phyloP scores from a whole-genome alignment of 2,329 filamentous ascomycete species.

The Clonostachys sp. region DNA sequence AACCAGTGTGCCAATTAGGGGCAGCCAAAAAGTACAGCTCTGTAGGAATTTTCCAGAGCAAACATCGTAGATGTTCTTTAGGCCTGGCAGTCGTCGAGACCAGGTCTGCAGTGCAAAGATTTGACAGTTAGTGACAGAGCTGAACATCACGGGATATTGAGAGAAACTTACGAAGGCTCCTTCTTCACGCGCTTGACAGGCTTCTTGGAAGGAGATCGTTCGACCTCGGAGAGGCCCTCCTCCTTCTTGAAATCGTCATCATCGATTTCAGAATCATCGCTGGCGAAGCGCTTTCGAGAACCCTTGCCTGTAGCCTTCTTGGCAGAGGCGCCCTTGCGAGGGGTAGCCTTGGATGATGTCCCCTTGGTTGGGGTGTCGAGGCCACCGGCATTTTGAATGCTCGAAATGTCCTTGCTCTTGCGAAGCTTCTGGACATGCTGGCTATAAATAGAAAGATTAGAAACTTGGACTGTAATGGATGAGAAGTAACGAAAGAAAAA shows the following conservation, averaged over 20 bases:
- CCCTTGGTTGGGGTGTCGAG: background rate
- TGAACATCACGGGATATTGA: background rate
- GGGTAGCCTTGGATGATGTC: constrained; percentile 10
- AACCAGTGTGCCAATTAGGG: no score
- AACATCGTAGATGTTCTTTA: no score
- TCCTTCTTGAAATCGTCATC: constrained; percentile 14
- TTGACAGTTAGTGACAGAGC: no score
- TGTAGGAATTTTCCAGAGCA: no score
- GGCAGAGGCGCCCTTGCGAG: constrained; percentile 7
- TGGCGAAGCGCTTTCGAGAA: constrained; percentile 14
- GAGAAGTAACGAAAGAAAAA: background rate
- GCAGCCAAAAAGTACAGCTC: no score
- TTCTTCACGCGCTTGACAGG: constrained; percentile 14
- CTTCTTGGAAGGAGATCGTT: constrained; percentile 3
- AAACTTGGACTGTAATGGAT: background rate
- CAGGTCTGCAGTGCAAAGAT: no score
- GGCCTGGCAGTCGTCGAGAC: no score
- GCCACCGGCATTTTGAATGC: constrained; percentile 9
- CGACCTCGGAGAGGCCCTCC: constrained; percentile 9
- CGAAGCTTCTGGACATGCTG: constrained; percentile 42
- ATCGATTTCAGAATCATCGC: constrained; percentile 7
- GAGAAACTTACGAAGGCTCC: background rate
- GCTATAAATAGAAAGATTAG: constrained; percentile 18
- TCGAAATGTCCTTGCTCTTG: constrained; percentile 21
- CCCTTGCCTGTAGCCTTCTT: constrained; percentile 17